Base-by-base conservation (phyloP, 2,329 filamentous ascomycete genomes). In the Albophoma yamanashiensis region DNA sequence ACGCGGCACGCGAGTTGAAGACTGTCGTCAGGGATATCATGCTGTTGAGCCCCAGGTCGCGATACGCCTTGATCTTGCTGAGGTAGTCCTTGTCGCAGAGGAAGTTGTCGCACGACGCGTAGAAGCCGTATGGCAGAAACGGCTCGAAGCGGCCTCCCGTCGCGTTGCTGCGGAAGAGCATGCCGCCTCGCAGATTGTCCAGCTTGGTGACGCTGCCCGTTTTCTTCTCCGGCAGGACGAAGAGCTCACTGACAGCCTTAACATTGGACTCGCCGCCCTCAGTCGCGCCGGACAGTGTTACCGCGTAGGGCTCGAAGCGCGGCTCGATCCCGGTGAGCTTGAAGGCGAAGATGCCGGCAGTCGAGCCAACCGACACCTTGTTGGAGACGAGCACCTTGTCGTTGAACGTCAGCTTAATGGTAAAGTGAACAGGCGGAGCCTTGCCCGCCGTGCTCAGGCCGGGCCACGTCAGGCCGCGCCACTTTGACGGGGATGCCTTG, bases 121-220 rank as follows among this genome's bases (percentile, higher is more conserved):
- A 79, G 61, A 75, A 78, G 6, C 75, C 78, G 62, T 76, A 80
- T 17, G 78, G 74, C 36, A 81, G 64, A 55, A 79, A 65, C 0
- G 77, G 76, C 39, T 67, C 64, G 65, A 78, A 79, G 22, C 56
- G 64, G 47, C 69, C 65, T 11, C 60, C 67, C 1, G 76, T 75
- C 8, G 67, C 68, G 11, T 66, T 61, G 58, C 73, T 78, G 56
- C 69, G 71, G 64, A 74, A 75, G 20, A 74, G 68, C 20, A 81
- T 63, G 0, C 76, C 76, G 22, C 79, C 77, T 39, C 74, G 70
- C 12, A 79, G 63, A 61, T 79, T 73, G 63, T 81, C 79, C 17
- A 81, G 70, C 63, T 75, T 76, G 3, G 76, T 75, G 2, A 76
- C 73, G 66, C 77, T 80, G 36, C 77, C 76, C 6, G 60, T 68